A percentile compares a stretch with the other conserved stretches of the same genome.
Conservation (phyloP, 805 yeast genomes). For the Pichia deserticola region DNA sequence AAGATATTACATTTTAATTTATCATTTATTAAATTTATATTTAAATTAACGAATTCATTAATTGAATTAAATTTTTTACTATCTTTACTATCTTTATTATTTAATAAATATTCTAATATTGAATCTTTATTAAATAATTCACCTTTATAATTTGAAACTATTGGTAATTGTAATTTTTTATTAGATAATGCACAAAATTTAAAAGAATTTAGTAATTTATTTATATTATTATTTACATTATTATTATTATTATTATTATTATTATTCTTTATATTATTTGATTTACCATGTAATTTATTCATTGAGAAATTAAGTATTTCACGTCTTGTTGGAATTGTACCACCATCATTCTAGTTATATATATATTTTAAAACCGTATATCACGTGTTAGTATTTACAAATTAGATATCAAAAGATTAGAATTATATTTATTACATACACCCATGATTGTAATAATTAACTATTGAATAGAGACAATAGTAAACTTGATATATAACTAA, state of each 20-base stretch:
- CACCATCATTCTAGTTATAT: conserved; percentile 2
- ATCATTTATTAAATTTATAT: conserved; percentile 14
- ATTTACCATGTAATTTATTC: not conserved
- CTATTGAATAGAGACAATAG: no score
- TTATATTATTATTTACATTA: not conserved
- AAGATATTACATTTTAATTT: conserved; percentile 34
- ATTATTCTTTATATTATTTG: not conserved
- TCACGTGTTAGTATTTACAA: no score
- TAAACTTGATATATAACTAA: no score
- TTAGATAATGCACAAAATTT: conserved; percentile 41
- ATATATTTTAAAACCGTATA: no score
- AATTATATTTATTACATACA: no score
- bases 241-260: no score
- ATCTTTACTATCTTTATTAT: conserved; percentile 9
- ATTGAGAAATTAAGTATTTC: conserved; percentile 3
- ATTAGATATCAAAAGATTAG: no score
- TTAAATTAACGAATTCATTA: conserved; percentile 28
- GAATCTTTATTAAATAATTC: conserved; percentile 56
- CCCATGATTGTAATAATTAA: no score
- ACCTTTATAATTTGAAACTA: conserved; percentile 68
- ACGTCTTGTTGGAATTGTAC: conserved; percentile 2
- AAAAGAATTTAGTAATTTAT: conserved; percentile 28
- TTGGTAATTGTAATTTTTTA: conserved; percentile 38
- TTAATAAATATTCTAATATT: conserved; percentile 44
- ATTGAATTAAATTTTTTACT: conserved; percentile 1